Conservation (phyloP, 2,329 filamentous ascomycete genomes). For the Ceratocystis huliohia region DNA sequence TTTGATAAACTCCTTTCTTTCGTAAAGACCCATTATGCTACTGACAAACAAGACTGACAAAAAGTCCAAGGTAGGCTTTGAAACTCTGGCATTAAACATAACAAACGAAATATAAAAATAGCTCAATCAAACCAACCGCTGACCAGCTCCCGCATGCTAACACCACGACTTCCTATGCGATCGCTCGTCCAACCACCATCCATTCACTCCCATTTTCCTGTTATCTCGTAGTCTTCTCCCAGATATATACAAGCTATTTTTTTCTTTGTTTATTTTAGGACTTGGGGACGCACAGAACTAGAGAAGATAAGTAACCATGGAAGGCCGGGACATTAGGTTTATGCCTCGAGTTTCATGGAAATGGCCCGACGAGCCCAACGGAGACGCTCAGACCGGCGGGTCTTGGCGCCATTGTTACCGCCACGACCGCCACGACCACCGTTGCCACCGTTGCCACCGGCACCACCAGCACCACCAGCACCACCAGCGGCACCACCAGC, state of each 20-base stretch:
- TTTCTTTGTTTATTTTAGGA: neutral
- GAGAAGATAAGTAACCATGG: neutral
- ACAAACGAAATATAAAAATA: neutral
- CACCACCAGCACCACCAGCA: neutral
- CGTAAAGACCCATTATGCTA: too few species aligned
- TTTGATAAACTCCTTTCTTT: too few species aligned
- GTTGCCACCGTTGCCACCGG: neutral
- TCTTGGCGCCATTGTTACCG: neutral
- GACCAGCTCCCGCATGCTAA: too few species aligned
- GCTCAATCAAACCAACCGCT: too few species aligned
- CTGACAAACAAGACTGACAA: too few species aligned
- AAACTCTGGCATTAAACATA: neutral
- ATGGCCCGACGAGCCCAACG: conserved; percentile 18
- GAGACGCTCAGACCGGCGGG: conserved; percentile 15
- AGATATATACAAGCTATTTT: neutral
- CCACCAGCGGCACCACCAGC: neutral
- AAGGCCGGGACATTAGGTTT: neutral
- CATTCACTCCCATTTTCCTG: neutral
- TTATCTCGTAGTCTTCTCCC: neutral
- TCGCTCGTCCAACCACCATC: too few species aligned
- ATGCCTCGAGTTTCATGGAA: conserved; percentile 9
- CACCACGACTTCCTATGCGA: too few species aligned
- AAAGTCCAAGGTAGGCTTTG: neutral
- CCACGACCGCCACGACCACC: neutral
- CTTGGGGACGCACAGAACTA: neutral